These are phyloP conservation scores for Kazachstania sp. DNA, from an alignment of 1,139 yeast genomes.

Conservation along the genomic window DNA sequence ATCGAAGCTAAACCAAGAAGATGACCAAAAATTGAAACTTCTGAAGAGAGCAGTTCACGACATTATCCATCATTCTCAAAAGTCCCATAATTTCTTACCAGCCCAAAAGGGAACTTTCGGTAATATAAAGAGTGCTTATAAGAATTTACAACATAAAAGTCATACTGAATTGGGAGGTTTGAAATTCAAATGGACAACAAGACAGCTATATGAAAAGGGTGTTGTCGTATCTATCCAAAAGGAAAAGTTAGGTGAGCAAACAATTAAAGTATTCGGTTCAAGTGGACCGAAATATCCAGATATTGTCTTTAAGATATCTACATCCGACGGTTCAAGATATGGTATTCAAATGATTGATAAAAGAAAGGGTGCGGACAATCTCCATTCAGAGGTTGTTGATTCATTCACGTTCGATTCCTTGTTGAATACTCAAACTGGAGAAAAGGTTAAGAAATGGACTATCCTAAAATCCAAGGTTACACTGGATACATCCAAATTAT, in stretches of 20 bases:
- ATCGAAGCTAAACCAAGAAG: conserved; percentile 11
- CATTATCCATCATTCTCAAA: conserved; percentile 16
- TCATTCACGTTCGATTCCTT: conserved; percentile 21
- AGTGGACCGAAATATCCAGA: conserved; percentile 54
- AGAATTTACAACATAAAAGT: conserved; percentile 21
- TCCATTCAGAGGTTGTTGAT: conserved; percentile 19
- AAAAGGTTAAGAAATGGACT: conserved; percentile 11
- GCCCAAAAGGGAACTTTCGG: conserved; percentile 24
- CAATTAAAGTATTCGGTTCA: conserved; percentile 35
- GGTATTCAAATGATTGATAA: conserved; percentile 26
- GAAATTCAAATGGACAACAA: conserved; percentile 55
- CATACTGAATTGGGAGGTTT: conserved; percentile 16
- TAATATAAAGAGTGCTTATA: conserved; percentile 55
- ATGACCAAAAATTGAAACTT: conserved; percentile 7
- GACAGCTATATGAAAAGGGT: conserved; percentile 66
- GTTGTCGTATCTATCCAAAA: conserved; percentile 54
- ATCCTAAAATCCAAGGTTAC: conserved; percentile 20
- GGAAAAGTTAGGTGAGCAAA: conserved; percentile 35
- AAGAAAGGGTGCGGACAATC: conserved; percentile 22
- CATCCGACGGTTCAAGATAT: conserved; percentile 38
- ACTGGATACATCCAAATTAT: conserved; percentile 17
- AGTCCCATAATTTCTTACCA: conserved; percentile 16
- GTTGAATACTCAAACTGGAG: conserved; percentile 21
- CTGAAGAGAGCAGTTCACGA: conserved; percentile 15
- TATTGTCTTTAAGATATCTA: conserved; percentile 64